These are phyloP conservation scores for Debaryomycetaceae sp. DNA, from an alignment of 1,139 yeast species.

Conservation along the genomic window DNA sequence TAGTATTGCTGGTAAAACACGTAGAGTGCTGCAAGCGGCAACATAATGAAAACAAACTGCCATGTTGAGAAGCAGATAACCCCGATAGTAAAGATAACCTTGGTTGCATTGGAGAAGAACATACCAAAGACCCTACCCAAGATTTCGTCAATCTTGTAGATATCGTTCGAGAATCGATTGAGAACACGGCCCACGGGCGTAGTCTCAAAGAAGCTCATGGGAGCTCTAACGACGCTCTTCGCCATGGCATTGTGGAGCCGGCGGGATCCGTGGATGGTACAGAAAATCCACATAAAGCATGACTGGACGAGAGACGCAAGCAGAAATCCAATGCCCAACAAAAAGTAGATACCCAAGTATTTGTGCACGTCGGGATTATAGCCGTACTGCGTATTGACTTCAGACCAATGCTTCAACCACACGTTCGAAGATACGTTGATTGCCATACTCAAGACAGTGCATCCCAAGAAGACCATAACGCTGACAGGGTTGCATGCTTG, in stretches of 20 bases:
- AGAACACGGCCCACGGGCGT: conserved; percentile 93
- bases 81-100: conserved; percentile 70
- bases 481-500: conserved; percentile 74
- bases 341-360: conserved; percentile 68
- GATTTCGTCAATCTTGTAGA: conserved; percentile 83
- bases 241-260: conserved; percentile 76
- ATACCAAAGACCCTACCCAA: conserved; percentile 76
- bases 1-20: conserved; percentile 83
- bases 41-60: conserved; percentile 61
- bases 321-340: conserved; percentile 56
- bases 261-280: conserved; percentile 77
- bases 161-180: conserved; percentile 89
- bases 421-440: conserved; percentile 49
- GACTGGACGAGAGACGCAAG: conserved; percentile 57
- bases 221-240: conserved; percentile 71
- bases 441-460: conserved; percentile 45
- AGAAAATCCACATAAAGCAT: conserved; percentile 66
- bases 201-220: conserved; percentile 95
- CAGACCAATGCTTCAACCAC: conserved; percentile 98
- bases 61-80: conserved; percentile 86
- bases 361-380: conserved; percentile 58
- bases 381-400: conserved; percentile 61
- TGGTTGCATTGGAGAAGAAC: conserved; percentile 63
- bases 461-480: conserved; percentile 45
- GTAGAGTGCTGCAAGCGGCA: conserved; percentile 67